Conservation (phyloP, 768 basidiomycete genomes). For the Porphyrellus cyaneotinctus region DNA sequence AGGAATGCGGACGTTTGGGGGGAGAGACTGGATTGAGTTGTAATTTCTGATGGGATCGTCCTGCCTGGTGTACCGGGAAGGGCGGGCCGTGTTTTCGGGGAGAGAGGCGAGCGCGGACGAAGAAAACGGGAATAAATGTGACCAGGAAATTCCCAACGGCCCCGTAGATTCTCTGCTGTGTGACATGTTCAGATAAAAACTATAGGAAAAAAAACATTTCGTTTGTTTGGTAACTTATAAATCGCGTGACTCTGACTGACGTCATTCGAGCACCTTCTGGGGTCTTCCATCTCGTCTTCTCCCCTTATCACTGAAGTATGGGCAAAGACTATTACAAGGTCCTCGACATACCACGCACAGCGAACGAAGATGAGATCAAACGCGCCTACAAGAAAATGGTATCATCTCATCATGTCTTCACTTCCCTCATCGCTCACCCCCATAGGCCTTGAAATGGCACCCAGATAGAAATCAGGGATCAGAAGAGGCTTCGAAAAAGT, state of each 20-base stretch:
- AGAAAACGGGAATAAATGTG: conserved; percentile 69
- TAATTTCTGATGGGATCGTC: conserved; percentile 74
- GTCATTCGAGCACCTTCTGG: conserved; percentile 35
- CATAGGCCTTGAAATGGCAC: conserved; percentile 90
- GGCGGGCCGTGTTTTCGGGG: conserved; percentile 36
- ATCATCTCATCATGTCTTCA: background rate
- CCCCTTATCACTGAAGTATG: background rate
- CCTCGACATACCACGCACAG: conserved; percentile 69
- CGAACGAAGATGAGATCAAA: conserved; percentile 84
- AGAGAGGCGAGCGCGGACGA: conserved; percentile 52
- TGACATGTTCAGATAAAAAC: conserved; percentile 12
- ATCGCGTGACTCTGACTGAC: conserved; percentile 21
- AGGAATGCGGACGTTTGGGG: conserved; percentile 66
- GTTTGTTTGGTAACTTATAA: too few relatives aligned
- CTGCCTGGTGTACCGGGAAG: conserved; percentile 57
- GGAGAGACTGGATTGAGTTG: conserved; percentile 62
- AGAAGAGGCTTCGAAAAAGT: conserved; percentile 82
- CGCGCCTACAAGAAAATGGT: conserved; percentile 95
- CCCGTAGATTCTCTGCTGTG: conserved; percentile 10
- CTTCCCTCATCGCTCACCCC: background rate
- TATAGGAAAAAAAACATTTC: too few relatives aligned
- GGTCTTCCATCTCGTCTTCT: conserved; percentile 10
- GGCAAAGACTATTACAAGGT: conserved; percentile 87
- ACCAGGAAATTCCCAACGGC: conserved; percentile 56
- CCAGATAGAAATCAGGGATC: conserved; percentile 87